phyloP scores from a whole-genome alignment of 2,329 filamentous ascomycete species.

The Neonectria coccinea region DNA sequence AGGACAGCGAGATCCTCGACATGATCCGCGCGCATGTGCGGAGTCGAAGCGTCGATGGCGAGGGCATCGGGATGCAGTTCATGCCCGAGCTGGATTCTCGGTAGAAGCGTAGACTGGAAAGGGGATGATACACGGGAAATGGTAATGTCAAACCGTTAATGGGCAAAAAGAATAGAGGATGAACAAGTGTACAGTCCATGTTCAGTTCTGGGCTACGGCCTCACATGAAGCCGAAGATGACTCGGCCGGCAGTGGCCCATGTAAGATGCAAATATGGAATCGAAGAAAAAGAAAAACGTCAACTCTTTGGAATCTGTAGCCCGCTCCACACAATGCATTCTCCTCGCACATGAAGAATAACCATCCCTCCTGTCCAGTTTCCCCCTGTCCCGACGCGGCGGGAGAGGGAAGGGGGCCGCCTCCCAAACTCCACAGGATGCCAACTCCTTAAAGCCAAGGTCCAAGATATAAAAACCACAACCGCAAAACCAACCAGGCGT shows the following conservation, averaged over 20 bases:
- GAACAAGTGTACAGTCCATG: slow-evolving; percentile 1
- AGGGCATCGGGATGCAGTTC: slow-evolving; percentile 65
- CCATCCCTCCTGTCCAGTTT: slow-evolving; percentile 8
- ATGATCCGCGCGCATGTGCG: slow-evolving; percentile 86
- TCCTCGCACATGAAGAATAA: slow-evolving; percentile 13
- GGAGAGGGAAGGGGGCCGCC: neutral
- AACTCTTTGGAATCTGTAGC: slow-evolving; percentile 17
- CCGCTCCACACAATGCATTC: slow-evolving; percentile 5
- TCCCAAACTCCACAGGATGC: slow-evolving; percentile 33
- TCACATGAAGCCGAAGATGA: neutral
- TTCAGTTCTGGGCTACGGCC: neutral
- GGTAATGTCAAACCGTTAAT: neutral
- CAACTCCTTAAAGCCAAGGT: slow-evolving; percentile 17
- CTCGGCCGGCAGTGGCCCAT: slow-evolving; percentile 12
- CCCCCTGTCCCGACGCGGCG: slow-evolving; percentile 1
- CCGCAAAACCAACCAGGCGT: slow-evolving; percentile 19
- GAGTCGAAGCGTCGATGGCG: slow-evolving; percentile 60
- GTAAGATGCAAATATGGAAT: slow-evolving; percentile 27
- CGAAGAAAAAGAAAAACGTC: slow-evolving; percentile 2
- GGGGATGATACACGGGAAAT: neutral
- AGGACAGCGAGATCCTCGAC: slow-evolving; percentile 80
- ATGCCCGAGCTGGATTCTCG: slow-evolving; percentile 62
- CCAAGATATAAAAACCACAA: slow-evolving; percentile 19
- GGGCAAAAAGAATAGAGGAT: neutral
- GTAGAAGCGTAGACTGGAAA: neutral